Evolutionary conservation across 495 filamentous ascomycete species (phyloP), one percentile per base, ranked within the genome.

Genomic region (Penicillium ucsense): DNA sequence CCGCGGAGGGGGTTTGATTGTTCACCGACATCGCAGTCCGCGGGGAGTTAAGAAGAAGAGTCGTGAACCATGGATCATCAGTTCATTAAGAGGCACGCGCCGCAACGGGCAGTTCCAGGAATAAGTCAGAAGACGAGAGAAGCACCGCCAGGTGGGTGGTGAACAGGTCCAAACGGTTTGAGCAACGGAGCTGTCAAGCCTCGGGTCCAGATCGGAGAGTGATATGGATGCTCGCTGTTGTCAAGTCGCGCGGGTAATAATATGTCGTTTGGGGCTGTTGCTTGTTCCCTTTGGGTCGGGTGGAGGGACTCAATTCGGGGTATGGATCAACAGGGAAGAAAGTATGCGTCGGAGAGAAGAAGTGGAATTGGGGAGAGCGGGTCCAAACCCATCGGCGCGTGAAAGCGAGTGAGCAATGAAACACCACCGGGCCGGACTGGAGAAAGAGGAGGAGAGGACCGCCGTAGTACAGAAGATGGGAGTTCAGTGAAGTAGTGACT

Each of bases 11-110:
- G 56, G 54, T 56, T 48, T 57, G 51, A 53, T 59, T 59, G 59
- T 72, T 65, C 67, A 62, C 64, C 64, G 68, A 72, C 70, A 73
- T 73, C 63, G 67, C 70, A 66, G 59, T 67, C 60, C 41, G 59
- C 58, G 52, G 52, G 51, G 45, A 50, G 41, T 48, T 38, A 45
- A 51, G 59, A 27, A 39, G 46, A 20, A 1, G 35, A 34, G 38
- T 52, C 46, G 20, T 50, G 35, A 41, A 56, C 55, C 53, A 57
- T 48, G 47, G 54, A 61, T 56, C 42, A 36, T 20, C 20, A 20
- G 20, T 20, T 20, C 20, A 20, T 20, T 20, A 20, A 20, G 20
- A 20, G 20, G 20, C 20, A 20, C 20, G 20, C 20, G 20, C 20
- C 20, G 20, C 20, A 20, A 20, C 20, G 20, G 20, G 20, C 20